These are phyloP conservation scores for Brasilioporus rufonigricans DNA, from an alignment of 768 basidiomycete genomes.

Conservation along the genomic window DNA sequence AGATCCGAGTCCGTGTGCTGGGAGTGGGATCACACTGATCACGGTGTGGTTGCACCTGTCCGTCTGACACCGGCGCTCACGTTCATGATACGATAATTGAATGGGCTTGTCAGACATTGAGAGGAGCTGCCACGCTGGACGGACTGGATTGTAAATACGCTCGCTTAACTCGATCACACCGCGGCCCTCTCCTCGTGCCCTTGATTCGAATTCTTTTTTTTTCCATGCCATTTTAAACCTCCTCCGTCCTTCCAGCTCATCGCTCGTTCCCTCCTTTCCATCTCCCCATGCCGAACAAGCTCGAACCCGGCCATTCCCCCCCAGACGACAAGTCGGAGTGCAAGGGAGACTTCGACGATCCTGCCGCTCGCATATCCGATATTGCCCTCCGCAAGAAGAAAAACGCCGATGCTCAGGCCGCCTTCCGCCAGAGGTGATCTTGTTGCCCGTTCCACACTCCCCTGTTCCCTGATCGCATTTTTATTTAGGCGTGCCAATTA, in stretches of 20 bases:
- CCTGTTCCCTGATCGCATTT: conserved; percentile 21
- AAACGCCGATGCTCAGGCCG: conserved; percentile 87
- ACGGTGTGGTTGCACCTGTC: conserved; percentile 1
- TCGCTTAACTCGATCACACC: conserved; percentile 40
- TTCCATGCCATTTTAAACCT: conserved; percentile 61
- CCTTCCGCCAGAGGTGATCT: conserved; percentile 62
- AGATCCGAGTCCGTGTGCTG: conserved; percentile 23
- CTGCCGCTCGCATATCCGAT: conserved; percentile 51
- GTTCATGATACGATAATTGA: not conserved
- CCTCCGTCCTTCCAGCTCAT: conserved; percentile 18
- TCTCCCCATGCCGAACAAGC: conserved; percentile 30
- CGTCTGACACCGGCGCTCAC: not conserved
- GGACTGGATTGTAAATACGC: conserved; percentile 37
- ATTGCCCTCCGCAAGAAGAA: conserved; percentile 80
- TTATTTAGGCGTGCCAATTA: conserved; percentile 67
- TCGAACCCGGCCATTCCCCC: conserved; percentile 25
- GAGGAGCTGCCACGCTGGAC: conserved; percentile 24
- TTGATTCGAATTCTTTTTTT: conserved; percentile 62
- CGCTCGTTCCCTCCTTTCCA: conserved; percentile 6
- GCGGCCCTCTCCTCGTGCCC: conserved; percentile 62
- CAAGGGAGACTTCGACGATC: conserved; percentile 37
- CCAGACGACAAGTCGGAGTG: conserved; percentile 37
- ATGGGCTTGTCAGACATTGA: not conserved
- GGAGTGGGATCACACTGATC: conserved; percentile 2
- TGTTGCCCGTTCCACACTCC: not conserved